phyloP scores from a whole-genome alignment of 331 rosid species.

The Pyracantha coccinea region DNA sequence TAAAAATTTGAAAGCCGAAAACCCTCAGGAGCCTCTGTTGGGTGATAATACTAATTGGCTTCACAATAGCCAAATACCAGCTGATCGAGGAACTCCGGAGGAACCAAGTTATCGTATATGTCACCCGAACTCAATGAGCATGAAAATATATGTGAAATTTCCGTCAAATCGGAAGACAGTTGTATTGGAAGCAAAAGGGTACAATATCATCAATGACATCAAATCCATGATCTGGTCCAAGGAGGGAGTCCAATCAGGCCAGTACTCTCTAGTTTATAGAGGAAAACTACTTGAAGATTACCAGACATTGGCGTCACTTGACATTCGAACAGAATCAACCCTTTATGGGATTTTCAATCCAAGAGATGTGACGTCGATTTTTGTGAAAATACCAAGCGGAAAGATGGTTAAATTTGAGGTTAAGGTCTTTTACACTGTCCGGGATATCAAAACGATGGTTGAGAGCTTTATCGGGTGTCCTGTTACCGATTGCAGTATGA shows the following conservation, averaged over 20 bases:
- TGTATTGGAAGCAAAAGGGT: constrained; percentile 2
- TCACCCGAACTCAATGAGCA: background rate
- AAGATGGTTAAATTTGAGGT: constrained; percentile 1
- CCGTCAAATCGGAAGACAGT: background rate
- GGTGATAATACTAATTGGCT: background rate
- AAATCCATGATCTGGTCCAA: constrained; percentile 8
- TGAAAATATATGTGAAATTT: constrained; percentile 3
- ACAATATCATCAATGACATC: constrained; percentile 9
- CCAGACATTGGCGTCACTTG: background rate
- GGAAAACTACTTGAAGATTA: constrained; percentile 14
- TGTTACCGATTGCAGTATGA: background rate
- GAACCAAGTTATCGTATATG: background rate
- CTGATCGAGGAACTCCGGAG: background rate
- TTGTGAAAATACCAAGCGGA: constrained; percentile 12
- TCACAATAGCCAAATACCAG: background rate
- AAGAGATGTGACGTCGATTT: background rate
- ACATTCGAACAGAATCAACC: constrained; percentile 13
- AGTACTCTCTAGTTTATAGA: constrained; percentile 3
- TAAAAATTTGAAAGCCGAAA: background rate
- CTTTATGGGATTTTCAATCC: constrained; percentile 7
- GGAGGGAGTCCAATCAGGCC: constrained; percentile 10
- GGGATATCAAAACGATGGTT: constrained; percentile 5
- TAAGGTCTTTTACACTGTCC: constrained; percentile 3
- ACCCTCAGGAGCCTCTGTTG: background rate
- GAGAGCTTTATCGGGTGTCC: constrained; percentile 15